Evolutionary conservation across 257 asterid genomes (phyloP).

Genomic region (Phtheirospermum japonicum): DNA sequence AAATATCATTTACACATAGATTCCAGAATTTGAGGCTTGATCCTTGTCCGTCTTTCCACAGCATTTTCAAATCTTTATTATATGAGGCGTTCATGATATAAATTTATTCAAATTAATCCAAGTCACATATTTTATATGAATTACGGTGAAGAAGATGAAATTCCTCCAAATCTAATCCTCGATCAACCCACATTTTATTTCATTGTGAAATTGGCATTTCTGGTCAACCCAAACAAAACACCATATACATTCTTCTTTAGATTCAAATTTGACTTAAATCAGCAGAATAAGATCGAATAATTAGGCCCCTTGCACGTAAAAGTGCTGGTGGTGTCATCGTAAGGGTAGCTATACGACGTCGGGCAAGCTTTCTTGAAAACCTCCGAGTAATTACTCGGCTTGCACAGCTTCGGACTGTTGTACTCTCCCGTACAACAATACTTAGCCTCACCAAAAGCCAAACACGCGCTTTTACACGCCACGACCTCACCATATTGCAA

Average conservation of each 20-base stretch:
- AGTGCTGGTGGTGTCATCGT: slow-evolving; percentile 56
- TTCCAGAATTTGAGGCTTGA: too few relatives aligned
- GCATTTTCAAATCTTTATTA: too few relatives aligned
- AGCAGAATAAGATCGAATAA: slow-evolving; percentile 38
- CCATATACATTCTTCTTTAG: not conserved
- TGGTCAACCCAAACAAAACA: too few relatives aligned
- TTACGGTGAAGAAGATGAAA: too few relatives aligned
- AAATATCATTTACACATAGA: too few relatives aligned
- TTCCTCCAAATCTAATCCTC: too few relatives aligned
- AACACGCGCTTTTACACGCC: slow-evolving; percentile 63
- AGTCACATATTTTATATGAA: too few relatives aligned
- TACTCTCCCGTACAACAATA: slow-evolving; percentile 56
- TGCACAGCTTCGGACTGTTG: slow-evolving; percentile 49
- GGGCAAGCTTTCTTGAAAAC: slow-evolving; percentile 60
- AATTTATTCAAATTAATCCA: too few relatives aligned
- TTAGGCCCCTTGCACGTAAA: slow-evolving; percentile 55
- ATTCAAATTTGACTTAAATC: not conserved
- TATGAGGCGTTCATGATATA: too few relatives aligned
- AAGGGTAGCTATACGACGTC: slow-evolving; percentile 58
- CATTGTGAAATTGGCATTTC: not conserved
- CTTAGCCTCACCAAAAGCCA: slow-evolving; percentile 47
- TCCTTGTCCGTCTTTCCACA: too few relatives aligned
- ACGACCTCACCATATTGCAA: slow-evolving; percentile 33
- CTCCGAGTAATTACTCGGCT: slow-evolving; percentile 48
- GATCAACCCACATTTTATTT: not conserved